phyloP scores from a whole-genome alignment of 345 rosid genomes.

The Pugionium cornutum region DNA sequence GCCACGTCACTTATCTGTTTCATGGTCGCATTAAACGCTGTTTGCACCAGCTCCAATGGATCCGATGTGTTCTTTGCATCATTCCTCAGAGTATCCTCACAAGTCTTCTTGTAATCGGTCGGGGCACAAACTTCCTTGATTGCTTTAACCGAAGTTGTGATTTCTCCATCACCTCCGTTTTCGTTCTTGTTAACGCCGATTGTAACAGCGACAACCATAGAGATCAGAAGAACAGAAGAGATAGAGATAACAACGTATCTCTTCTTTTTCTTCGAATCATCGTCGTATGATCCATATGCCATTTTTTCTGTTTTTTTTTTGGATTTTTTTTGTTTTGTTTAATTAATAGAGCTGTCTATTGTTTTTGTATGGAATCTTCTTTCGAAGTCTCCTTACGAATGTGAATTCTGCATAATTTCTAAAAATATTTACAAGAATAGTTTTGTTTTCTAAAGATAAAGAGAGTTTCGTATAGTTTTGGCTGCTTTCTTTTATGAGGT shows the following conservation, averaged over 20 bases:
- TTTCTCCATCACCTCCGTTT: neutral
- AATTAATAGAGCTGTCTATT: constrained; percentile 9
- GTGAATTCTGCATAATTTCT: constrained; percentile 16
- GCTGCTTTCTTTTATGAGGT: constrained; percentile 29
- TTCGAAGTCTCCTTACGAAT: constrained; percentile 36
- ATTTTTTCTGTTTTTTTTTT: neutral
- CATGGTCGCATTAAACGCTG: constrained; percentile 51
- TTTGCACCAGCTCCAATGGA: constrained; percentile 57
- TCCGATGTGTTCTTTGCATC: constrained; percentile 54
- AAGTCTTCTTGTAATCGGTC: constrained; percentile 54
- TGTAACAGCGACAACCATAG: constrained; percentile 58
- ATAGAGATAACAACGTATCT: constrained; percentile 42
- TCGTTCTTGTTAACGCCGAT: constrained; percentile 39
- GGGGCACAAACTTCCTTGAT: constrained; percentile 68
- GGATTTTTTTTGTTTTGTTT: neutral
- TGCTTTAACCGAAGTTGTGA: constrained; percentile 57
- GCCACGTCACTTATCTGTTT: constrained; percentile 48
- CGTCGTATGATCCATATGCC: constrained; percentile 31
- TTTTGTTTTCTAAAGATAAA: constrained; percentile 30
- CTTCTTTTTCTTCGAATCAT: constrained; percentile 45
- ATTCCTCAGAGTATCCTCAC: constrained; percentile 48
- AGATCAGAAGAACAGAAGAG: constrained; percentile 52
- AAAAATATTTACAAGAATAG: constrained; percentile 17
- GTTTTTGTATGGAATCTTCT: constrained; percentile 15
- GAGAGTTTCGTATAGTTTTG: constrained; percentile 15